Percentiles rank a stretch among this genome's conserved stretches.
Evolutionary conservation across 306 rosid species (phyloP).

Genomic region (Begonia loranthoides): DNA sequence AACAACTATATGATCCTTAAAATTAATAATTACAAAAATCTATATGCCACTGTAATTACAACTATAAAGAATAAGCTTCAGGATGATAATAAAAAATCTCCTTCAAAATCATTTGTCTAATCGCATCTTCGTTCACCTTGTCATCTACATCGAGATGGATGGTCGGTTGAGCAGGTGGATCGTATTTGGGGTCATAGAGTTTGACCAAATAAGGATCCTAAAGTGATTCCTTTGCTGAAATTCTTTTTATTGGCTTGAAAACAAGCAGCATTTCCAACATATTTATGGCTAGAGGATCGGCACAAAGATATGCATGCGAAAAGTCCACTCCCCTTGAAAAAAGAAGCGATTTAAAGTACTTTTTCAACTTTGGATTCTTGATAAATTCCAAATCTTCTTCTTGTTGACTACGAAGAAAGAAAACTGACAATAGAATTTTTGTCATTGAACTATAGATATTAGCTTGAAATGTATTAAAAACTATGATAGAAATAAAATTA

Average conservation of each 20-base stretch:
- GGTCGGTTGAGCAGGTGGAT: slow-evolving; percentile 48
- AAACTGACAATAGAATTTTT: no score
- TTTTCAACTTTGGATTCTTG: no score
- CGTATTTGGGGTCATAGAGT: slow-evolving; percentile 42
- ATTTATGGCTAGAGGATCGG: slow-evolving; percentile 79
- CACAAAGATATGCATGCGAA: slow-evolving; percentile 47
- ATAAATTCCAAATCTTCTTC: no score
- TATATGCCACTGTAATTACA: no score
- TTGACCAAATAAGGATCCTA: slow-evolving; percentile 74
- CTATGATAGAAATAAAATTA: not conserved
- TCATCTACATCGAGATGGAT: slow-evolving; percentile 66
- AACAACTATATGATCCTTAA: no score
- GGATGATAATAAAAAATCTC: slow-evolving; percentile 82
- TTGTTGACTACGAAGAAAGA: no score
- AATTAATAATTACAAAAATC: no score
- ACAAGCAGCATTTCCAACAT: slow-evolving; percentile 69
- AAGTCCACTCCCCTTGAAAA: no score
- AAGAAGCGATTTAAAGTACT: no score
- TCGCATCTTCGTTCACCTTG: slow-evolving; percentile 31
- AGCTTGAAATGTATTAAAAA: not conserved
- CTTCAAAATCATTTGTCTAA: slow-evolving; percentile 79
- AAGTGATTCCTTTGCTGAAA: slow-evolving; percentile 58
- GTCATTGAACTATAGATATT: no score
- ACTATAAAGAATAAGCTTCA: no score
- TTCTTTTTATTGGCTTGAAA: slow-evolving; percentile 76